Evolutionary conservation across 768 basidiomycete species (phyloP).

Genomic region (Lactarius sp.): DNA sequence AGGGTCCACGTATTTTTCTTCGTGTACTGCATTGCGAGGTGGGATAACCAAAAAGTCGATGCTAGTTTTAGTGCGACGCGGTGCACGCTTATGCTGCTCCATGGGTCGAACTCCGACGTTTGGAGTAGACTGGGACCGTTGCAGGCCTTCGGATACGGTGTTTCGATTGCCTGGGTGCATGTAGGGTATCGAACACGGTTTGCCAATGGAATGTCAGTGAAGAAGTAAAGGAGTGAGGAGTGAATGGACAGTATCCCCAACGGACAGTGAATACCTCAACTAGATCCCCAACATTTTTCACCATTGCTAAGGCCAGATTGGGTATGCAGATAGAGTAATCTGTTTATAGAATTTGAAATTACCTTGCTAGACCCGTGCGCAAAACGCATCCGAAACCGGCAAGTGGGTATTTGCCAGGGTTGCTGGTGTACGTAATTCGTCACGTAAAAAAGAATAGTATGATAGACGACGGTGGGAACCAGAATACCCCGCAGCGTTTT

Average conservation of each 20-base stretch:
- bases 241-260: constrained; percentile 15
- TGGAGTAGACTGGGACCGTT: constrained; percentile 34
- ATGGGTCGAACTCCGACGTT: constrained; percentile 8
- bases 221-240: not conserved
- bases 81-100: not conserved
- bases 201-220: not conserved
- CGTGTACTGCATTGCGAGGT: constrained; percentile 26
- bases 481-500: too few relatives aligned
- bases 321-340: constrained; percentile 10
- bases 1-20: constrained; percentile 39
- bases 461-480: too few relatives aligned
- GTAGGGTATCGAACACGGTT: constrained; percentile 5
- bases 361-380: not conserved
- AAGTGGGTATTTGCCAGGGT: not conserved
- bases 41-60: constrained; percentile 18
- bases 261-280: not conserved
- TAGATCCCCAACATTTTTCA: constrained; percentile 25
- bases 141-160: constrained; percentile 21
- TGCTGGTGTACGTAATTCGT: not conserved
- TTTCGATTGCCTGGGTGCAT: constrained; percentile 9
- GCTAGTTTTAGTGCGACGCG: constrained; percentile 25
- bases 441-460: not conserved
- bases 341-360: constrained; percentile 13
- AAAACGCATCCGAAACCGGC: not conserved
- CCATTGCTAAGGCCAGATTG: constrained; percentile 19